These are phyloP conservation scores for Ceratonia siliqua DNA, from an alignment of 306 rosid species.

Conservation along the genomic window DNA sequence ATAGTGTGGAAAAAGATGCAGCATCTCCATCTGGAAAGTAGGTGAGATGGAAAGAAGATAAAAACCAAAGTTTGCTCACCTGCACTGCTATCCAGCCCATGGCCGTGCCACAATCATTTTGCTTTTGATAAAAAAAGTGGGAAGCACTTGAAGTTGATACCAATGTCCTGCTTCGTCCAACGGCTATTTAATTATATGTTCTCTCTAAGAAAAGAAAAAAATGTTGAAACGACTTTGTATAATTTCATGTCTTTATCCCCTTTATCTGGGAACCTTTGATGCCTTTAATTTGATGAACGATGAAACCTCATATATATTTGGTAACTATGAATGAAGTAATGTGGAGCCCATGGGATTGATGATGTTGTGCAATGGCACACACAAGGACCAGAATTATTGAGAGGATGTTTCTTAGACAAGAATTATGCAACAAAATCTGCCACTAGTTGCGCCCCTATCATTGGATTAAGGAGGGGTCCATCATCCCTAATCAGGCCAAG, in stretches of 20 bases:
- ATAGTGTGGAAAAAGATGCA: conserved; percentile 32
- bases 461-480: conserved; percentile 25
- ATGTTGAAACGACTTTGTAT: background rate
- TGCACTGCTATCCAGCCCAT: background rate
- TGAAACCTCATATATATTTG: background rate
- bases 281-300: background rate
- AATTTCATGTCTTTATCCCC: background rate
- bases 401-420: conserved; percentile 15
- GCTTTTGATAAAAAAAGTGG: conserved; percentile 22
- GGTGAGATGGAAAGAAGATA: conserved; percentile 13
- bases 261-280: conserved; percentile 13
- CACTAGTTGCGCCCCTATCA: conserved; percentile 39
- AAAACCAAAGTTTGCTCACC: conserved; percentile 3
- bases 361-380: background rate
- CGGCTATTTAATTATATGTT: background rate
- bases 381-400: background rate
- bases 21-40: conserved; percentile 18
- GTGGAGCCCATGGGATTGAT: background rate
- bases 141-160: background rate
- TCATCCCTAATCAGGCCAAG: conserved; percentile 4
- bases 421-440: conserved; percentile 46
- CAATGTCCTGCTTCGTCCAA: background rate
- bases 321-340: background rate
- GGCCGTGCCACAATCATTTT: conserved; percentile 13
- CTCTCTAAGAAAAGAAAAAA: background rate